Conservation (phyloP, 2,329 filamentous ascomycete species). For the Ceratocystis cubensis region DNA sequence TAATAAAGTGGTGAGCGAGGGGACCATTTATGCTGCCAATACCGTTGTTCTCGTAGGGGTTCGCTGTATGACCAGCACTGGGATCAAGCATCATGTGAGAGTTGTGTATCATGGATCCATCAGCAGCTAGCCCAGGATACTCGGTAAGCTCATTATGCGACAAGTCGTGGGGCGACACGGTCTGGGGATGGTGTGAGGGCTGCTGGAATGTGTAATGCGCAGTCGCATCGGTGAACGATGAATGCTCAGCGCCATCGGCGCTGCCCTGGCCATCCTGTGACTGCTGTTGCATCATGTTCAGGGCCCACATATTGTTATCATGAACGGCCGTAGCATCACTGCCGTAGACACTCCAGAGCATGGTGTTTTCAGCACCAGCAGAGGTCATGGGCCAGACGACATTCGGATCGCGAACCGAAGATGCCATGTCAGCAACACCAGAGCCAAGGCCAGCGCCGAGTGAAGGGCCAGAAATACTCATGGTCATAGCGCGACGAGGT, state of each 20-base stretch:
- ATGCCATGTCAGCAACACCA: not conserved
- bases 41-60: not conserved
- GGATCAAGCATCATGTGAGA: slow-evolving; percentile 1
- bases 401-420: not conserved
- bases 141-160: not conserved
- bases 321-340: not conserved
- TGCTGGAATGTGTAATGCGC: not conserved
- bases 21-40: not conserved
- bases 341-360: not conserved
- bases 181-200: not conserved
- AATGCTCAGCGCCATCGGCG: not conserved
- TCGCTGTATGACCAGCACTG: not conserved
- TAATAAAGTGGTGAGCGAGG: not conserved
- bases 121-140: not conserved
- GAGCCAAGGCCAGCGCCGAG: not conserved
- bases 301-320: not conserved
- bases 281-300: not conserved
- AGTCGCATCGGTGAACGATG: not conserved
- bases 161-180: not conserved
- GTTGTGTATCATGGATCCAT: not conserved
- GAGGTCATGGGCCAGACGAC: not conserved
- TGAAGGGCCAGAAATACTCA: not conserved
- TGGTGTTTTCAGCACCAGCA: not conserved
- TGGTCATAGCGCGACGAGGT: not conserved
- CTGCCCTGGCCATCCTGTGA: not conserved